Base-by-base conservation (phyloP, 2,329 filamentous ascomycete genomes). In the Hypocrella siamensis region DNA sequence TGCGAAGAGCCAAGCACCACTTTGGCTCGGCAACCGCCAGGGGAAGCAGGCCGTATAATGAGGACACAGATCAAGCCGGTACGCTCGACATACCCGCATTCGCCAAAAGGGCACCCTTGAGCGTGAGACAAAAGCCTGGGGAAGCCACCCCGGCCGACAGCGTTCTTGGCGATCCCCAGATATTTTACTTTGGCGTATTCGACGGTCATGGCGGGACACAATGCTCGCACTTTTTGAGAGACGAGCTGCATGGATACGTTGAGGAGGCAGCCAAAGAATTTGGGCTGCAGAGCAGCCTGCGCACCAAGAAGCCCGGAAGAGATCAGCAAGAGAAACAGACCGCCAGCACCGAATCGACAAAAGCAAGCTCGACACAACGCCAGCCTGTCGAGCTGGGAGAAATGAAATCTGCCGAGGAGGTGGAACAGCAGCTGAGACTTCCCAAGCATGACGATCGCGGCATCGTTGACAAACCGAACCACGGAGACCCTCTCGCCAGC, bases 161-260 rank as follows among this genome's bases (percentile, higher is more conserved):
- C 40, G 73, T 80, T 2, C 80, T 73, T 39, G 88, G 88, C 3
- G 88, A 96, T 48, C 88, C 88, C 2, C 88, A 96, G 51, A 78
- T 96, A 21, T 98, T 98, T 55, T 98, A 96, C 54, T 98, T 94
- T 64, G 86, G 73, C 2, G 76, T 96, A 2, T 98, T 96, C 47
- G 90, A 98, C 54, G 90, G 90, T 3, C 90, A 98, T 57, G 90
- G 90, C 8, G 90, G 90, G 15, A 70, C 63, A 15, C 81, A 93
- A 51, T 96, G 90, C 53, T 85, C 84, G 37, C 75, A 79, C 14
- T 96, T 93, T 44, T 56, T 96, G 42, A 69, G 76, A 35, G 82
- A 94, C 37, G 73, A 80, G 47, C 59, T 98, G 37, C 90, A 94
- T 51, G 71, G 72, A 8, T 96, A 94, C 51, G 75, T 98, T 22